phyloP scores from a whole-genome alignment of 2,329 filamentous ascomycete genomes.

The Shiraia sp. region DNA sequence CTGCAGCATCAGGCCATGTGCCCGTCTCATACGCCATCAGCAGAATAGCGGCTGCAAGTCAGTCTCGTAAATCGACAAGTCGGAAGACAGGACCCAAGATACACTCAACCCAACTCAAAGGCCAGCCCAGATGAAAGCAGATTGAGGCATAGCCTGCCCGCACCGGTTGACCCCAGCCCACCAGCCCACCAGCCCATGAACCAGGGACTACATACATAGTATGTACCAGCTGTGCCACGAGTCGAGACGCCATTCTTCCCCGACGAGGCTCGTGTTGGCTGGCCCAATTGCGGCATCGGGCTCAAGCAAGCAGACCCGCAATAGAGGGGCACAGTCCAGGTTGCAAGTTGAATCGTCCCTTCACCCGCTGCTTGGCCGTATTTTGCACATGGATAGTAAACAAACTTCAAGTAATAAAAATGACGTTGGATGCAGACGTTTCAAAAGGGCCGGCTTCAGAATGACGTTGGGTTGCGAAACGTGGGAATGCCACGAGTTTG shows the following conservation, averaged over 20 bases:
- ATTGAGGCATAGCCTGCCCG: constrained; percentile 14
- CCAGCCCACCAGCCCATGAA: too few species aligned
- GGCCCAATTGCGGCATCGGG: background rate
- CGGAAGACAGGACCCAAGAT: constrained; percentile 13
- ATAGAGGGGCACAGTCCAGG: too few species aligned
- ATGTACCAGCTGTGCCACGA: constrained; percentile 9
- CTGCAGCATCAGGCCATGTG: constrained; percentile 15
- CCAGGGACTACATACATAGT: too few species aligned
- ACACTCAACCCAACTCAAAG: constrained; percentile 8
- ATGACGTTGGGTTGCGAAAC: constrained; percentile 2
- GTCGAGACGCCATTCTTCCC: constrained; percentile 1
- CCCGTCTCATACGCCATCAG: background rate
- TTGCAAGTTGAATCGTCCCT: too few species aligned
- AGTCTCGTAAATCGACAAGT: background rate
- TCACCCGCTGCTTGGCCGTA: too few species aligned
- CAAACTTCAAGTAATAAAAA: too few species aligned
- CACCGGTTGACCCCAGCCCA: too few species aligned
- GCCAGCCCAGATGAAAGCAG: constrained; percentile 12
- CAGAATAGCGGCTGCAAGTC: background rate
- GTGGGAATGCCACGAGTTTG: background rate
- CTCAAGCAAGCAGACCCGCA: background rate
- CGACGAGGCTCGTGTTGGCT: background rate
- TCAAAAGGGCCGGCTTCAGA: background rate
- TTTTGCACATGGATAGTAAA: too few species aligned
- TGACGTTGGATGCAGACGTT: too few species aligned